phyloP scores from a whole-genome alignment of 1,284 basidiomycete species.

The Puccinia triticina region DNA sequence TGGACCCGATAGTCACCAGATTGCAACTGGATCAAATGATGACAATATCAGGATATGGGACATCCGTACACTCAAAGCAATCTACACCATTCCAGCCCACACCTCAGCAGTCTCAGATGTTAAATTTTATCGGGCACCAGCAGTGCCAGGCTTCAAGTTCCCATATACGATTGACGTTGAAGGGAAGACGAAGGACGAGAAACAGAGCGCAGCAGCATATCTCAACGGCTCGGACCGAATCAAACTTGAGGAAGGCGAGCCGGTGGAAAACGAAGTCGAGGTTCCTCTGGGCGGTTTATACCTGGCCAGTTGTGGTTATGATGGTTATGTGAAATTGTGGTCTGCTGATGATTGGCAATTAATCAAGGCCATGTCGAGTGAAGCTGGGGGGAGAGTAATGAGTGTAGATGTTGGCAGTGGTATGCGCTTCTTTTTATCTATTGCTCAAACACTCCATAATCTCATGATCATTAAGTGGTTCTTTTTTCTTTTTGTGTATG shows the following conservation, averaged over 20 bases:
- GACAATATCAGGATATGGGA: conserved; percentile 99
- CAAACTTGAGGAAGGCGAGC: conserved; percentile 51
- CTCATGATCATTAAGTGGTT: neutral
- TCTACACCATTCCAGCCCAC: conserved; percentile 98
- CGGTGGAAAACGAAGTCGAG: conserved; percentile 53
- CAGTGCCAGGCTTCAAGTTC: conserved; percentile 57
- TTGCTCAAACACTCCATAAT: neutral
- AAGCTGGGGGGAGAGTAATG: conserved; percentile 92
- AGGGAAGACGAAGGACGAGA: conserved; percentile 43
- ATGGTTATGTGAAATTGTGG: conserved; percentile 94
- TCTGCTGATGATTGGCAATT: conserved; percentile 97
- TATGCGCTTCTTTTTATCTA: conserved; percentile 50
- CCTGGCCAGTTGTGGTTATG: conserved; percentile 90
- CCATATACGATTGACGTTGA: conserved; percentile 60
- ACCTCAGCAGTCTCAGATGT: conserved; percentile 91
- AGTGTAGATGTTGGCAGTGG: conserved; percentile 78
- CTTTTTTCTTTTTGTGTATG: neutral
- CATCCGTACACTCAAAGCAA: conserved; percentile 81
- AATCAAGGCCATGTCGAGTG: conserved; percentile 81
- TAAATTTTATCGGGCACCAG: conserved; percentile 75
- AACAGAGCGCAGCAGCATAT: conserved; percentile 45
- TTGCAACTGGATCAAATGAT: conserved; percentile 93
- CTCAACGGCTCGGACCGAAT: conserved; percentile 37
- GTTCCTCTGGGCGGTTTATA: conserved; percentile 72
- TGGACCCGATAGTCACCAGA: conserved; percentile 73